Evolutionary conservation across 805 yeast genomes (phyloP).

Genomic region (Torulaspora microellipsoides): DNA sequence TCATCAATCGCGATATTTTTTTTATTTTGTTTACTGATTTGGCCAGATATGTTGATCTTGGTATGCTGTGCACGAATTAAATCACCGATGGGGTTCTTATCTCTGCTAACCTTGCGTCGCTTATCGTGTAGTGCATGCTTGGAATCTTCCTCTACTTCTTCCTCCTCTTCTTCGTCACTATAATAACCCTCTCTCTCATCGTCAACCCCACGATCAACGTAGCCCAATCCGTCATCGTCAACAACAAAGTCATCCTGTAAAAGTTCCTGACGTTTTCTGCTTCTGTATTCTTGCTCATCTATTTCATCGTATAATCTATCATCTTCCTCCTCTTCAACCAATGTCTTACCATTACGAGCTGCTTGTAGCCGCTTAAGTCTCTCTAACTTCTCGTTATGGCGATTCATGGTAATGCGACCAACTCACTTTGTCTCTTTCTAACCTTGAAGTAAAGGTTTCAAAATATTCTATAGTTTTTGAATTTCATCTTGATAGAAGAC

Average conservation of each 20-base stretch:
- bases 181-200: slow-evolving; percentile 71
- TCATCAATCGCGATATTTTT: slow-evolving; percentile 46
- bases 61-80: slow-evolving; percentile 49
- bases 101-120: slow-evolving; percentile 8
- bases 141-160: slow-evolving; percentile 16
- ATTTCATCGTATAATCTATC: slow-evolving; percentile 76
- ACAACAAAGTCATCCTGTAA: slow-evolving; percentile 90
- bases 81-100: slow-evolving; percentile 35
- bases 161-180: slow-evolving; percentile 51
- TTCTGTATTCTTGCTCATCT: slow-evolving; percentile 73
- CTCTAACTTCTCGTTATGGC: slow-evolving; percentile 46
- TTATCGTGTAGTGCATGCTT: slow-evolving; percentile 23
- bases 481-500: too few relatives aligned
- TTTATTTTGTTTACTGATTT: slow-evolving; percentile 31
- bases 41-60: slow-evolving; percentile 37
- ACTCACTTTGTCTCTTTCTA: too few relatives aligned
- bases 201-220: slow-evolving; percentile 88
- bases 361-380: slow-evolving; percentile 58
- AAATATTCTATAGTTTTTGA: too few relatives aligned
- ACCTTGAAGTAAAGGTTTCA: too few relatives aligned
- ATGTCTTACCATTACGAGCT: slow-evolving; percentile 38
- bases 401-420: slow-evolving; percentile 29
- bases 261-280: slow-evolving; percentile 72
- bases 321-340: slow-evolving; percentile 35
- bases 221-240: slow-evolving; percentile 91